Evolutionary conservation across 805 yeast genomes (phyloP).

Genomic region (Myxozyma neotropica): DNA sequence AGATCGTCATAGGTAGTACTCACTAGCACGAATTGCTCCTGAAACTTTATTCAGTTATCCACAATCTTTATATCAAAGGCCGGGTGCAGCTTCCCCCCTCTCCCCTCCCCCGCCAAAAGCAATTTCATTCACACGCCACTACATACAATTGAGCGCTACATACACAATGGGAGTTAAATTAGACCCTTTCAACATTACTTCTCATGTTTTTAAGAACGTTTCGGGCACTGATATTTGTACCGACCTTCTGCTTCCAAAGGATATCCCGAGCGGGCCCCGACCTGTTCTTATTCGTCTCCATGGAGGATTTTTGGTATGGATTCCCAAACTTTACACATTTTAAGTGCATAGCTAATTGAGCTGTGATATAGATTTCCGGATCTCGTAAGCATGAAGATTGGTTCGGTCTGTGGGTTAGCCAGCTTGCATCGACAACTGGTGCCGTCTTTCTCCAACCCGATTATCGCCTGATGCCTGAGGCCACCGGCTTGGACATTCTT

Average conservation of each 20-base stretch:
- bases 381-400: conserved; percentile 12
- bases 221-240: not conserved
- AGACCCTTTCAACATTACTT: conserved; percentile 15
- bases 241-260: conserved; percentile 17
- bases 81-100: too few species aligned
- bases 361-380: conserved; percentile 12
- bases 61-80: too few species aligned
- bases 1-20: too few species aligned
- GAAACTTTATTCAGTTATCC: too few species aligned
- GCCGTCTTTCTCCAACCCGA: conserved; percentile 23
- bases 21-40: too few species aligned
- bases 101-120: not conserved
- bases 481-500: conserved; percentile 18
- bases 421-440: conserved; percentile 10
- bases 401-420: conserved; percentile 14
- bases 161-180: not conserved
- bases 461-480: conserved; percentile 21
- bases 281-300: conserved; percentile 20
- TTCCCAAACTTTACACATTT: not conserved
- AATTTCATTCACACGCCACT: not conserved
- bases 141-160: too few species aligned
- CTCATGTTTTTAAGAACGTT: conserved; percentile 11
- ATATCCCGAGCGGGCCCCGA: conserved; percentile 10
- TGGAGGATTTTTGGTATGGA: conserved; percentile 23
- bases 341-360: not conserved